Evolutionary conservation across 2,329 filamentous ascomycete species (phyloP).

Genomic region (Colletotrichum camelliae): DNA sequence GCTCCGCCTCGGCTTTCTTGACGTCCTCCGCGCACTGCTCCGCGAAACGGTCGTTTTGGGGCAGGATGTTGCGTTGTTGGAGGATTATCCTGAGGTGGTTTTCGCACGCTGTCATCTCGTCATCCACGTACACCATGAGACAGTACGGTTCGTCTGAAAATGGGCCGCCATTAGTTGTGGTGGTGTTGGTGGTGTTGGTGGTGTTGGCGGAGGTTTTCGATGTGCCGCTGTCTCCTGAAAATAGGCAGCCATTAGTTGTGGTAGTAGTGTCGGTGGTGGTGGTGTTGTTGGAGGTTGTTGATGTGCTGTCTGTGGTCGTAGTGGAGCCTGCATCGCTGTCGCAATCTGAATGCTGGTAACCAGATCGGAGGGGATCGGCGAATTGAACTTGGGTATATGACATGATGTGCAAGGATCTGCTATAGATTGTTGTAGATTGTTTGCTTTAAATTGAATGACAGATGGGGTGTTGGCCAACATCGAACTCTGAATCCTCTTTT

Average conservation of each 20-base stretch:
- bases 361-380: slow-evolving; percentile 13
- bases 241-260: background rate
- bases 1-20: background rate
- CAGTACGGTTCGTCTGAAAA: background rate
- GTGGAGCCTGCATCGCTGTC: background rate
- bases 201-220: background rate
- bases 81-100: background rate
- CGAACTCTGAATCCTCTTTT: background rate
- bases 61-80: background rate
- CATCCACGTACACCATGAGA: background rate
- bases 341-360: background rate
- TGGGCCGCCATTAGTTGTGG: background rate
- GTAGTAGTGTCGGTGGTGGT: background rate
- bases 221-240: background rate
- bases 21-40: background rate
- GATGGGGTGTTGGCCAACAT: background rate
- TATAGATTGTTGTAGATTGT: background rate
- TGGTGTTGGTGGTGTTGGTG: background rate
- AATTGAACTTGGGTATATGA: background rate
- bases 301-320: background rate
- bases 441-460: background rate
- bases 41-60: background rate
- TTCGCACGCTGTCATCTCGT: background rate
- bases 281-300: background rate
- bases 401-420: slow-evolving; percentile 10